A percentile compares a stretch with the other conserved stretches of the same genome.
Evolutionary conservation across 331 rosid genomes (phyloP).

Genomic region (Rhamnella rubrinervis): DNA sequence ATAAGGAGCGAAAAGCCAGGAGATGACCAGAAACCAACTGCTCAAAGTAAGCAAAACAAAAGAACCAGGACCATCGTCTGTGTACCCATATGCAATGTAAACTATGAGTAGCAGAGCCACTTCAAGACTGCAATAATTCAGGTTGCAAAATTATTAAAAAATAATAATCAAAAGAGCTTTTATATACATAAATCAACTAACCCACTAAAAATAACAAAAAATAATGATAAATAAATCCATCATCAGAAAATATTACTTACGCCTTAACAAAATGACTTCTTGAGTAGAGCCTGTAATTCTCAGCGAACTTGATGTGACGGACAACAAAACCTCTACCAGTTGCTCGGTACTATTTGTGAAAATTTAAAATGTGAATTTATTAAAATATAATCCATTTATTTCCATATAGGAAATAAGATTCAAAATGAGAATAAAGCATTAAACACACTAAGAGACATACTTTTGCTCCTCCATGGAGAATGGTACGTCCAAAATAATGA

Average conservation of each 20-base stretch:
- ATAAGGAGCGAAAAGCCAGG: constrained; percentile 98
- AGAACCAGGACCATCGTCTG: constrained; percentile 83
- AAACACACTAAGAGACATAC: constrained; percentile 35
- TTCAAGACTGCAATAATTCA: constrained; percentile 67
- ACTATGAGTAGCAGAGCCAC: constrained; percentile 84
- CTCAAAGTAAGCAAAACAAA: constrained; percentile 78
- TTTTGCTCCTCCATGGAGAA: constrained; percentile 98
- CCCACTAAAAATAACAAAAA: background rate
- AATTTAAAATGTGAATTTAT: constrained; percentile 19
- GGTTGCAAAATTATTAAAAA: background rate
- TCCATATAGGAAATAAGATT: background rate
- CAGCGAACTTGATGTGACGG: constrained; percentile 94
- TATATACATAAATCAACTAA: no score
- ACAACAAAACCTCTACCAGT: constrained; percentile 99
- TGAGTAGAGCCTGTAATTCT: constrained; percentile 89
- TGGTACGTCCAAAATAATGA: constrained; percentile 96
- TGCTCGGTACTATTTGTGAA: constrained; percentile 78
- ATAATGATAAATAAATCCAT: background rate
- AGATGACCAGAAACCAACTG: constrained; percentile 98
- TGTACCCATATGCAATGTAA: constrained; percentile 78
- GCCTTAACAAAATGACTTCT: constrained; percentile 98
- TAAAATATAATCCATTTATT: background rate
- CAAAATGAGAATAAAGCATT: background rate
- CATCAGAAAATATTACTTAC: constrained; percentile 49
- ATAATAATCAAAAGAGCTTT: no score